Evolutionary conservation across 768 basidiomycete genomes (phyloP).

Genomic region (Mycena chlorophos): DNA sequence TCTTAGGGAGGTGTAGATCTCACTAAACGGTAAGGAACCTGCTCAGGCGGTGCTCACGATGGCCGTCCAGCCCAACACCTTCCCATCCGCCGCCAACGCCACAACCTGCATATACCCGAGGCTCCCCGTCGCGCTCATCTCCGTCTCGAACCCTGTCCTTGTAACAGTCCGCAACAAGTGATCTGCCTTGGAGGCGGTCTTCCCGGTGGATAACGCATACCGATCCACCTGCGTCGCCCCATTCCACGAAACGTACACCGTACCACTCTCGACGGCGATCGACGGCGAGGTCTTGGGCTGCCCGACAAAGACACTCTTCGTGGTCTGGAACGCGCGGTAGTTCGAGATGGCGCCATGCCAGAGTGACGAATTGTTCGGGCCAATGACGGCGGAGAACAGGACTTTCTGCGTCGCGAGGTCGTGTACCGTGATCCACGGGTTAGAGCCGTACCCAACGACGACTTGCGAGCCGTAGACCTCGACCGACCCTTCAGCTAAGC

Average conservation of each 20-base stretch:
- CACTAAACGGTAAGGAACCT: neutral
- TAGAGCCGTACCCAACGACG: constrained; percentile 10
- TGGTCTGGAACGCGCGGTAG: constrained; percentile 8
- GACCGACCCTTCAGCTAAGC: constrained; percentile 7
- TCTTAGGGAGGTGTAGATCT: neutral
- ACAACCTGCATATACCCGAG: neutral
- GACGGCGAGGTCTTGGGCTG: constrained; percentile 14
- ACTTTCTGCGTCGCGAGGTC: neutral
- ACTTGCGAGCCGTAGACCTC: constrained; percentile 11
- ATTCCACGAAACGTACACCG: constrained; percentile 22
- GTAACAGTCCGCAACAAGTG: neutral
- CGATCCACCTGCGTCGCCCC: constrained; percentile 14
- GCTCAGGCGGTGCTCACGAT: too few relatives aligned
- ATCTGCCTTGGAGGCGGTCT: neutral
- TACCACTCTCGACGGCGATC: neutral
- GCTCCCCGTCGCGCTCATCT: constrained; percentile 4
- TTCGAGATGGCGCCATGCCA: constrained; percentile 11
- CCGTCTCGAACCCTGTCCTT: constrained; percentile 20
- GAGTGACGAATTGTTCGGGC: constrained; percentile 8
- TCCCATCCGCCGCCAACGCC: constrained; percentile 1
- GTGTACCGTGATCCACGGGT: constrained; percentile 7
- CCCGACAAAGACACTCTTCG: constrained; percentile 7
- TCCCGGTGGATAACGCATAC: constrained; percentile 11
- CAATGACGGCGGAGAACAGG: constrained; percentile 15
- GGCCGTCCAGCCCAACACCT: constrained; percentile 1